Evolutionary conservation across 352 stramenopile species (phyloP).

Genomic region (Pythium aphanidermatum): DNA sequence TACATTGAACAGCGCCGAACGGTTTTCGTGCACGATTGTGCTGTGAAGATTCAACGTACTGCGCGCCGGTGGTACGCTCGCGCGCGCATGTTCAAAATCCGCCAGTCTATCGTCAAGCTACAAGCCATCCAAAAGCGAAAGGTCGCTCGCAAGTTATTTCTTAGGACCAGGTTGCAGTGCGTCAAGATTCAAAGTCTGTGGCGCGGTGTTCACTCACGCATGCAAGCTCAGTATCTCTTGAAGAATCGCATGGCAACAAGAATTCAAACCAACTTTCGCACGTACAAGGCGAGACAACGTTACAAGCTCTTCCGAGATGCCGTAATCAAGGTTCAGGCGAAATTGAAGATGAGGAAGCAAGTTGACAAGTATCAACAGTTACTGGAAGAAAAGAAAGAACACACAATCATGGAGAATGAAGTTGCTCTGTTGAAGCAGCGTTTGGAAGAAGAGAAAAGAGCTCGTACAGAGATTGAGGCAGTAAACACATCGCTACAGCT

Average conservation of each 20-base stretch:
- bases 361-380: slow-evolving; percentile 60
- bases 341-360: slow-evolving; percentile 74
- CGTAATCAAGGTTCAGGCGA: slow-evolving; percentile 64
- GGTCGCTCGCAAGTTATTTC: slow-evolving; percentile 34
- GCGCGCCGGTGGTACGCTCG: slow-evolving; percentile 48
- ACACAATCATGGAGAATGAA: slow-evolving; percentile 70
- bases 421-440: slow-evolving; percentile 67
- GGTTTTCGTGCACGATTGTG: slow-evolving; percentile 62
- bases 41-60: slow-evolving; percentile 53
- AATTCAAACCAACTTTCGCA: slow-evolving; percentile 54
- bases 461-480: slow-evolving; percentile 60
- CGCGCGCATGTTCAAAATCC: slow-evolving; percentile 41
- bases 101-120: slow-evolving; percentile 44
- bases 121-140: slow-evolving; percentile 53
- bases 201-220: slow-evolving; percentile 58
- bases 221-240: slow-evolving; percentile 43
- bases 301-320: slow-evolving; percentile 56
- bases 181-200: slow-evolving; percentile 69
- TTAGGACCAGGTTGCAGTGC: slow-evolving; percentile 31
- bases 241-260: slow-evolving; percentile 52
- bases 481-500: slow-evolving; percentile 72
- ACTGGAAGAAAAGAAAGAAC: slow-evolving; percentile 55
- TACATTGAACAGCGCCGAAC: slow-evolving; percentile 77
- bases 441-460: slow-evolving; percentile 73
- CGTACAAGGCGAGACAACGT: slow-evolving; percentile 36